Evolutionary conservation across 1,284 basidiomycete species (phyloP).

Genomic region (Leccinum laetum): DNA sequence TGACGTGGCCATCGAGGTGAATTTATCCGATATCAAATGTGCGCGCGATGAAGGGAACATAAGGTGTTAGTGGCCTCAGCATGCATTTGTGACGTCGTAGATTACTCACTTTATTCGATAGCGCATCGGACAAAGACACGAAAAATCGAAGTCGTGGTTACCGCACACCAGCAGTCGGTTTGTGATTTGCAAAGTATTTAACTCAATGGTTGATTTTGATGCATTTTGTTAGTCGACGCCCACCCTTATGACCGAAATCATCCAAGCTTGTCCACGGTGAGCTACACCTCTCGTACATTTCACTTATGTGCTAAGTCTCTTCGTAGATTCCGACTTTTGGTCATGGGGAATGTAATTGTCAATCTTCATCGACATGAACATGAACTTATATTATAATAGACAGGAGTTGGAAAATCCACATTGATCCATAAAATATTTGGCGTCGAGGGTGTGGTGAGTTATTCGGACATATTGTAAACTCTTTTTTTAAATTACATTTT

Average conservation of each 20-base stretch:
- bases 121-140: slow-evolving; percentile 12
- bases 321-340: slow-evolving; percentile 16
- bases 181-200: neutral
- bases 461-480: neutral
- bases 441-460: slow-evolving; percentile 13
- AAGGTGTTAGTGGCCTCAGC: slow-evolving; percentile 8
- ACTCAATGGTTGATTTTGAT: neutral
- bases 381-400: slow-evolving; percentile 2
- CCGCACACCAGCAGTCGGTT: slow-evolving; percentile 3
- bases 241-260: neutral
- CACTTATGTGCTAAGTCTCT: neutral
- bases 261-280: slow-evolving; percentile 10
- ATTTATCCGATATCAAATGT: slow-evolving; percentile 4
- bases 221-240: neutral
- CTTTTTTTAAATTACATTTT: neutral
- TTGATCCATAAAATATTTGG: slow-evolving; percentile 15
- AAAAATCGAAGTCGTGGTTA: slow-evolving; percentile 13
- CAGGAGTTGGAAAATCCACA: slow-evolving; percentile 21
- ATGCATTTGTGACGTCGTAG: neutral
- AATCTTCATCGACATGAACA: neutral
- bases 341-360: slow-evolving; percentile 17
- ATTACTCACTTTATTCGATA: slow-evolving; percentile 6
- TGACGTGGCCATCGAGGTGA: slow-evolving; percentile 3
- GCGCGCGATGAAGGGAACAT: slow-evolving; percentile 5
- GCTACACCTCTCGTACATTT: neutral